Evolutionary conservation across 2,329 filamentous ascomycete genomes (phyloP).

Genomic region (Epichloe coenophiala): DNA sequence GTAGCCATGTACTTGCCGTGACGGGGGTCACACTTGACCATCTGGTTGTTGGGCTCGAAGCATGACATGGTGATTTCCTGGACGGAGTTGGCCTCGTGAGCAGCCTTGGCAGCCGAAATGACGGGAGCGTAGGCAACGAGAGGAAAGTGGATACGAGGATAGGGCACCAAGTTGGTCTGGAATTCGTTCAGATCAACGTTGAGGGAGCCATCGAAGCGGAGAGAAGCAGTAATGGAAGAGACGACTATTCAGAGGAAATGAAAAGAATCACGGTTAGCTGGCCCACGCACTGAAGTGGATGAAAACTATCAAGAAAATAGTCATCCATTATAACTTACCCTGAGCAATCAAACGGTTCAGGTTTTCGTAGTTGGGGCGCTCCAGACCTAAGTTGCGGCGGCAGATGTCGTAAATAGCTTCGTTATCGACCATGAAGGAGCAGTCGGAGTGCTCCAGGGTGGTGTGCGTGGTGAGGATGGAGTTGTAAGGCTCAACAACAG

Average conservation of each 20-base stretch:
- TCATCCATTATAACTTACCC: slow-evolving; percentile 38
- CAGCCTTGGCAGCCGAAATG: slow-evolving; percentile 86
- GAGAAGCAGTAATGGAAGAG: slow-evolving; percentile 94
- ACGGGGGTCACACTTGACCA: slow-evolving; percentile 98
- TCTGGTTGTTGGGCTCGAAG: slow-evolving; percentile 99
- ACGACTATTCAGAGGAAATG: slow-evolving; percentile 48
- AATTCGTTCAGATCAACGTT: slow-evolving; percentile 99
- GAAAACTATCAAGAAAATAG: not conserved
- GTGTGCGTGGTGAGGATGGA: slow-evolving; percentile 98
- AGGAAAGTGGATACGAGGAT: slow-evolving; percentile 98
- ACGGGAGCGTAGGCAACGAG: slow-evolving; percentile 93
- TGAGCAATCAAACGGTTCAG: slow-evolving; percentile 97
- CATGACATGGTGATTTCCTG: slow-evolving; percentile 97
- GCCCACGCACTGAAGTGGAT: not conserved
- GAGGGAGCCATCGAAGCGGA: slow-evolving; percentile 95
- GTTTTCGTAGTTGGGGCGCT: slow-evolving; percentile 97
- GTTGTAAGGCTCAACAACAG: slow-evolving; percentile 99
- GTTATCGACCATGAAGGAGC: slow-evolving; percentile 99
- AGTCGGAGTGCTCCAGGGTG: slow-evolving; percentile 98
- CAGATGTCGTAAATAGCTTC: slow-evolving; percentile 99
- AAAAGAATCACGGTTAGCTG: not conserved
- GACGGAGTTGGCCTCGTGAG: slow-evolving; percentile 95
- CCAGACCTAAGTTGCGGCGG: slow-evolving; percentile 90
- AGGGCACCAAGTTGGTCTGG: slow-evolving; percentile 98
- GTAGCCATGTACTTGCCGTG: slow-evolving; percentile 99